Base-by-base conservation (phyloP, 2,329 filamentous ascomycete species). In the Aplosporella prunicola region DNA sequence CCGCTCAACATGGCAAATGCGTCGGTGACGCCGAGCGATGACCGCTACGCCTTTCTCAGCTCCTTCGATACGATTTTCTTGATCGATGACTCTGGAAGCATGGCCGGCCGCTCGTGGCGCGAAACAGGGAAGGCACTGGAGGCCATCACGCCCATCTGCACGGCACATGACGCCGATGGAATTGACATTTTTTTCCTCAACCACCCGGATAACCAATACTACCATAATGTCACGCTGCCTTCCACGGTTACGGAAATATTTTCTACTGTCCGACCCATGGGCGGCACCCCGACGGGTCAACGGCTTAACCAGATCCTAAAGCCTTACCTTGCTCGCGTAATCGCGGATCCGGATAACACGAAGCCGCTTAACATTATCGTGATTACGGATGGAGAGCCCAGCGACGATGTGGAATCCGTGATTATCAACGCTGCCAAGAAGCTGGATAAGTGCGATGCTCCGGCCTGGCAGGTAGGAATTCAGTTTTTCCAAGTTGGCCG, bases 401-500 rank as follows among this genome's bases (percentile, higher is more conserved):
- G 71, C 1, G 87, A 95, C 55, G 84, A 93, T 46, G 77, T 82
- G 0, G 82, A 88, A 56, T 68, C 67, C 6, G 68, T 78, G 17
- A 76, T 96, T 32, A 65, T 84, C 26, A 57, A 62, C 3, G 68
- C 74, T 1, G 89, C 87, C 0, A 71, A 70, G 57, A 78, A 75
- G 51, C 72, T 96, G 20, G 81, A 91, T 51, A 60, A 60, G 35
- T 57, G 82, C 6, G 70, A 78, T 7, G 86, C 86, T 0, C 76
- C 80, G 4, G 71, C 78, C 1, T 82, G 82, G 68, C 91, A 96
- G 63, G 68, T 95, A 7, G 89, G 89, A 22, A 76, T 96, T 40
- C 89, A 96, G 58, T 96, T 96, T 66, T 93, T 96, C 67, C 89
- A 95, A 61, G 82, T 96, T 29, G 89, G 91, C 40, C 70, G 74